Evolutionary conservation across 2,329 filamentous ascomycete genomes (phyloP).

Genomic region (Blastomyces parvus): DNA sequence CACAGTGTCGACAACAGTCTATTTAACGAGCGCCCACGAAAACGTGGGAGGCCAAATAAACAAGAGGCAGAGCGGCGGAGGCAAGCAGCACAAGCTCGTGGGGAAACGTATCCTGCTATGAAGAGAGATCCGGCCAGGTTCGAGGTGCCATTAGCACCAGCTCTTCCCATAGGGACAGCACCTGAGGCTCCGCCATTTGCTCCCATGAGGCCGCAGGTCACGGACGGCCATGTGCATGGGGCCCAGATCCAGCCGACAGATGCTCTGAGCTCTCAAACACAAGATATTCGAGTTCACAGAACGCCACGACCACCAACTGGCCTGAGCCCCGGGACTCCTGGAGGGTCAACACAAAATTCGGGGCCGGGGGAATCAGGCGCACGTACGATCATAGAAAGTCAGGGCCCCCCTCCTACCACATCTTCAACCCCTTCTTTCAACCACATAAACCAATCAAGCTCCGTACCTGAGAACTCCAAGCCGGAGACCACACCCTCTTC

Average conservation of each 20-base stretch:
- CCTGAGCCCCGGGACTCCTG: conserved; percentile 2
- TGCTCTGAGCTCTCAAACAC: conserved; percentile 10
- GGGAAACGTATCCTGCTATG: conserved; percentile 32
- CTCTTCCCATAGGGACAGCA: background rate
- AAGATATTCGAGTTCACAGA: conserved; percentile 15
- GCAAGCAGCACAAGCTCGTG: conserved; percentile 30
- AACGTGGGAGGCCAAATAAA: conserved; percentile 38
- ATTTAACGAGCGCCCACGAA: conserved; percentile 28
- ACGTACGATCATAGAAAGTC: conserved; percentile 12
- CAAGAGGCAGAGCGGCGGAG: conserved; percentile 33
- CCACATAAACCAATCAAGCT: conserved; percentile 10
- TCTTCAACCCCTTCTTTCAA: conserved; percentile 10
- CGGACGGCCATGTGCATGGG: background rate
- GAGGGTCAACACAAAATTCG: conserved; percentile 3
- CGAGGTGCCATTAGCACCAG: background rate
- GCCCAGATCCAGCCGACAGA: conserved; percentile 5
- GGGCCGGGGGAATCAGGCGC: conserved; percentile 13
- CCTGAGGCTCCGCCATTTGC: background rate
- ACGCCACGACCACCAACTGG: conserved; percentile 9
- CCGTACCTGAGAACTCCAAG: conserved; percentile 7
- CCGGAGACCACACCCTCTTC: conserved; percentile 8
- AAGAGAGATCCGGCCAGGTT: conserved; percentile 9
- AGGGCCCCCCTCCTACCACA: conserved; percentile 8
- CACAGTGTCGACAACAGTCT: conserved; percentile 23
- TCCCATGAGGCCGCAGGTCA: conserved; percentile 4